phyloP scores from a whole-genome alignment of 2,329 filamentous ascomycete genomes.

The Pseudopithomyces maydicus region DNA sequence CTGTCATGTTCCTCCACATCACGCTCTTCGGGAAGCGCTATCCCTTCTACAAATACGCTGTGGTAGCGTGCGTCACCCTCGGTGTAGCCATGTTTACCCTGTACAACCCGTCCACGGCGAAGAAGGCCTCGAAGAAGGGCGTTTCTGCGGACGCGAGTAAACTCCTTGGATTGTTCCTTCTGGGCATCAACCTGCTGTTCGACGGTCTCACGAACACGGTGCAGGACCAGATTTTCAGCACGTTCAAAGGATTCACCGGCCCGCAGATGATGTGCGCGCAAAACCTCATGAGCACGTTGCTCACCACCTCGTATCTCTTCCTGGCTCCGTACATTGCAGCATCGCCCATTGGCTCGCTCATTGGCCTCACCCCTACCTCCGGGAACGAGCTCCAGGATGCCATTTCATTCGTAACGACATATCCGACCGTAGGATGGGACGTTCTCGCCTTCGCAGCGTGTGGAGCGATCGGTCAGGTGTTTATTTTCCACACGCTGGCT shows the following conservation, averaged over 20 bases:
- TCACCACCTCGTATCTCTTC: slow-evolving; percentile 78
- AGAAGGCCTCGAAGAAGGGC: slow-evolving; percentile 44
- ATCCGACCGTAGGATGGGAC: slow-evolving; percentile 84
- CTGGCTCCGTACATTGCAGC: slow-evolving; percentile 79
- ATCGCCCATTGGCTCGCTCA: slow-evolving; percentile 51
- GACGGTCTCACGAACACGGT: slow-evolving; percentile 96
- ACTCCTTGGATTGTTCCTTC: slow-evolving; percentile 79
- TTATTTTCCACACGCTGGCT: slow-evolving; percentile 92
- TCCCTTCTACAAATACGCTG: slow-evolving; percentile 94
- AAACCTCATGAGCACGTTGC: slow-evolving; percentile 81
- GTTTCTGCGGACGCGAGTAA: slow-evolving; percentile 68
- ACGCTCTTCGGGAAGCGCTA: slow-evolving; percentile 88
- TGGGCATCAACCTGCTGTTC: slow-evolving; percentile 89
- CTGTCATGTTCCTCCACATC: slow-evolving; percentile 96
- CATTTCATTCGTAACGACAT: slow-evolving; percentile 75
- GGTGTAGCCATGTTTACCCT: slow-evolving; percentile 96
- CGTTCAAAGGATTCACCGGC: slow-evolving; percentile 79
- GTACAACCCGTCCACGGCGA: slow-evolving; percentile 63
- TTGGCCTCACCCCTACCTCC: slow-evolving; percentile 50
- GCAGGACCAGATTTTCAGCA: slow-evolving; percentile 88
- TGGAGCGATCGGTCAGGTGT: slow-evolving; percentile 92
- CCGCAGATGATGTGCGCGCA: slow-evolving; percentile 99
- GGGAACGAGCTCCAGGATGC: slow-evolving; percentile 80
- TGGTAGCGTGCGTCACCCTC: slow-evolving; percentile 86
- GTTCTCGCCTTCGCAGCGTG: slow-evolving; percentile 89